phyloP scores from a whole-genome alignment of 2,329 filamentous ascomycete genomes.

The Colletotrichum echinochloae region DNA sequence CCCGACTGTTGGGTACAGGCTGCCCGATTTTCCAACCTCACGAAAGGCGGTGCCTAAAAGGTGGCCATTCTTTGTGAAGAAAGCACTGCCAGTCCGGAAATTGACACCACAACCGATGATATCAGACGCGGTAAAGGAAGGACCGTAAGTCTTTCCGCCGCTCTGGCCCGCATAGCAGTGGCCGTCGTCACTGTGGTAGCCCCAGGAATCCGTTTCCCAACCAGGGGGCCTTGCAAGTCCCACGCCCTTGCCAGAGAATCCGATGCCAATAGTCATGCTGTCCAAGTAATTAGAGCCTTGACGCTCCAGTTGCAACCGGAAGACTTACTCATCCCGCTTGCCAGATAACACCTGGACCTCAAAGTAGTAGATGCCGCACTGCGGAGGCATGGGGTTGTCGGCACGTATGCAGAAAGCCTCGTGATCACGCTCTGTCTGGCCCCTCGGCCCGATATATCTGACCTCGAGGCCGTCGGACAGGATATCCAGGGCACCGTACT shows the following conservation, averaged over 20 bases:
- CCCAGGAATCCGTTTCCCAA: slow-evolving; percentile 77
- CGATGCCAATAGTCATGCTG: slow-evolving; percentile 72
- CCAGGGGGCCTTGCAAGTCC: slow-evolving; percentile 69
- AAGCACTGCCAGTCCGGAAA: slow-evolving; percentile 72
- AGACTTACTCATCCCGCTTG: slow-evolving; percentile 67
- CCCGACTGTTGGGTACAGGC: slow-evolving; percentile 74
- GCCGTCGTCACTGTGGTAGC: slow-evolving; percentile 77
- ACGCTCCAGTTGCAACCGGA: background rate
- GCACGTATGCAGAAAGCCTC: slow-evolving; percentile 87
- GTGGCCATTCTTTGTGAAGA: slow-evolving; percentile 76
- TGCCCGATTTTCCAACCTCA: slow-evolving; percentile 65
- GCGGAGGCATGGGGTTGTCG: slow-evolving; percentile 86
- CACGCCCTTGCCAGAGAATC: slow-evolving; percentile 68
- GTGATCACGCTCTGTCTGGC: slow-evolving; percentile 66
- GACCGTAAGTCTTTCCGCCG: slow-evolving; percentile 68
- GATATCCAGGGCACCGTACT: slow-evolving; percentile 79
- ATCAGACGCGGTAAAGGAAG: slow-evolving; percentile 67
- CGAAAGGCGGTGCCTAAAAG: slow-evolving; percentile 77
- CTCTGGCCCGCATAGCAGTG: slow-evolving; percentile 69
- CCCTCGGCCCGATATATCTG: slow-evolving; percentile 64
- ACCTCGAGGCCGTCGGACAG: slow-evolving; percentile 80
- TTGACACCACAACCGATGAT: slow-evolving; percentile 75
- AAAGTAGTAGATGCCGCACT: slow-evolving; percentile 95
- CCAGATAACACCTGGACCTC: slow-evolving; percentile 71
- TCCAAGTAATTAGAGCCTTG: slow-evolving; percentile 13